Percentiles rank a stretch among this genome's conserved stretches.
Conservation (phyloP, 257 asterid species). For the Petrea volubilis region DNA sequence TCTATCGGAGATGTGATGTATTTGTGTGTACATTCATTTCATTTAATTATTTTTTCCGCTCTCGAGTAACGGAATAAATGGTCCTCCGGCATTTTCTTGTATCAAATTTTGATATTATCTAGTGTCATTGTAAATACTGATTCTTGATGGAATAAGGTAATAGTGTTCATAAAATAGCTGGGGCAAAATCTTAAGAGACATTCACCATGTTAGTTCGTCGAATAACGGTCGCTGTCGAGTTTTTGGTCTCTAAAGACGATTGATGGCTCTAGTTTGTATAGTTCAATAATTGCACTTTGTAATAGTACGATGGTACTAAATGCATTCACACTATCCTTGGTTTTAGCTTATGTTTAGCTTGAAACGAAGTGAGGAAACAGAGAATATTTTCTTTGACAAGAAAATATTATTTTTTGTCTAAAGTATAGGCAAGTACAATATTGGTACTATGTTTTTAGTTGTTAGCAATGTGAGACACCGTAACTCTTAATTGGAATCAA, state of each 20-base stretch:
- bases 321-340: neutral
- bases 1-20: conserved; percentile 62
- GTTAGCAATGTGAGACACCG: too few relatives aligned
- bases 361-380: too few relatives aligned
- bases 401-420: too few relatives aligned
- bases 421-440: too few relatives aligned
- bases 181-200: neutral
- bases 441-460: too few relatives aligned
- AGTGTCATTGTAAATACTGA: conserved; percentile 29
- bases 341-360: too few relatives aligned
- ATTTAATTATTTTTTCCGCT: conserved; percentile 23
- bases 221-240: too few relatives aligned
- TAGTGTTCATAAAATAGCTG: neutral
- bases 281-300: neutral
- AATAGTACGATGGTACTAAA: neutral
- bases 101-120: conserved; percentile 15
- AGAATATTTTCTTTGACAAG: too few relatives aligned
- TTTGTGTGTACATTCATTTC: conserved; percentile 28
- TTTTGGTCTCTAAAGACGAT: too few relatives aligned
- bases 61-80: conserved; percentile 33
- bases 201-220: neutral
- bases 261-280: neutral
- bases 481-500: too few relatives aligned
- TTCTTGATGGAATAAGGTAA: neutral
- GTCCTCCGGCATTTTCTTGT: conserved; percentile 19